These are phyloP conservation scores for Peronospora farinosa DNA, from an alignment of 352 stramenopile species.

Conservation along the genomic window DNA sequence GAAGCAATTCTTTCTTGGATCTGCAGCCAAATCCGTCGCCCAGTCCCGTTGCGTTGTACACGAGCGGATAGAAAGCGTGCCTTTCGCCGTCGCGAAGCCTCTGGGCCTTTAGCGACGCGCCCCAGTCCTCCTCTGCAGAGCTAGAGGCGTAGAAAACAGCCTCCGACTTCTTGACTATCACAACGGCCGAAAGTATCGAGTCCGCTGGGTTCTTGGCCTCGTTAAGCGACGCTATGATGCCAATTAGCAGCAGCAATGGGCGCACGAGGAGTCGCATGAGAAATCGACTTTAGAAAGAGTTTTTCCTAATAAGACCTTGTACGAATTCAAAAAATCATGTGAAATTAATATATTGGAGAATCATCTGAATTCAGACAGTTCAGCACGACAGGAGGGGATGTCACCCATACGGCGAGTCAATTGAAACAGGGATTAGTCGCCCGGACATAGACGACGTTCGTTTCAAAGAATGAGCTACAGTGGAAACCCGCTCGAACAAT, in stretches of 20 bases:
- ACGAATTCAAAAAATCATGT: neutral
- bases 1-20: slow-evolving; percentile 27
- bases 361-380: neutral
- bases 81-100: slow-evolving; percentile 35
- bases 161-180: slow-evolving; percentile 54
- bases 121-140: slow-evolving; percentile 44
- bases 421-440: too few species aligned
- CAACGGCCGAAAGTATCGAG: slow-evolving; percentile 41
- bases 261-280: slow-evolving; percentile 17
- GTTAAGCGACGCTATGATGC: neutral
- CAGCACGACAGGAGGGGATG: neutral
- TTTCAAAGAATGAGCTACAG: neutral
- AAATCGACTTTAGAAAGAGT: slow-evolving; percentile 5
- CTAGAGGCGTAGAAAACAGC: slow-evolving; percentile 54
- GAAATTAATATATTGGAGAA: too few species aligned
- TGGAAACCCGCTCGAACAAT: too few species aligned
- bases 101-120: slow-evolving; percentile 41
- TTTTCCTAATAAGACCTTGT: neutral
- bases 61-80: slow-evolving; percentile 42
- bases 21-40: slow-evolving; percentile 51
- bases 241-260: slow-evolving; percentile 9
- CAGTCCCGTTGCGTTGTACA: slow-evolving; percentile 41
- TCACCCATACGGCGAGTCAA: neutral
- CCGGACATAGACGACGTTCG: neutral
- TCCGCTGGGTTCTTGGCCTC: slow-evolving; percentile 28